Evolutionary conservation across 2,329 filamentous ascomycete genomes (phyloP).

Genomic region (Stachybotrys chlorohalonatus): DNA sequence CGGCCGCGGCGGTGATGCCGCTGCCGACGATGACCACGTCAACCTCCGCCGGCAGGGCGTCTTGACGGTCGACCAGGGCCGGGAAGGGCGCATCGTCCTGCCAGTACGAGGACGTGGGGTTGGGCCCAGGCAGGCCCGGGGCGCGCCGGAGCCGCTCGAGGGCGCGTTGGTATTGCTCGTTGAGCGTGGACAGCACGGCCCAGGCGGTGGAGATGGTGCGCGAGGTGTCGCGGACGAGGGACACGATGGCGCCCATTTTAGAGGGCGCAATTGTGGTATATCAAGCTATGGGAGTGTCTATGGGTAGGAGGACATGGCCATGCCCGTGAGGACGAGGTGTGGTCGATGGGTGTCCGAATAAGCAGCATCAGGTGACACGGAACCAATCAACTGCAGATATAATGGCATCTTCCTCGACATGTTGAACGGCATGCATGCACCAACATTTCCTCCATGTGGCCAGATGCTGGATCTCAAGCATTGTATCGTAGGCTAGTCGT

Average conservation of each 20-base stretch:
- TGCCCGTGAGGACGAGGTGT: too few relatives aligned
- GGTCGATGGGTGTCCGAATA: too few relatives aligned
- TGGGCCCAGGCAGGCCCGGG: constrained; percentile 30
- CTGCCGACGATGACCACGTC: constrained; percentile 46
- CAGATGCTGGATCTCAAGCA: too few relatives aligned
- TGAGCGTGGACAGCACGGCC: constrained; percentile 16
- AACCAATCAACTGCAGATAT: neutral
- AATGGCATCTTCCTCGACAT: neutral
- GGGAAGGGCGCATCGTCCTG: constrained; percentile 32
- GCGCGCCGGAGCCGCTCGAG: constrained; percentile 18
- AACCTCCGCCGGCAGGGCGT: constrained; percentile 23
- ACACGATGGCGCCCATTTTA: constrained; percentile 24
- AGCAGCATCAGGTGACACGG: neutral
- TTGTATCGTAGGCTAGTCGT: too few relatives aligned
- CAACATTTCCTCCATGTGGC: too few relatives aligned
- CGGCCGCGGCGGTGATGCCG: constrained; percentile 38
- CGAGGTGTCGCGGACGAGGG: constrained; percentile 11
- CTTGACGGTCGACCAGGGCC: constrained; percentile 23
- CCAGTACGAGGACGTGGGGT: constrained; percentile 38
- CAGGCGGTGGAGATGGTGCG: constrained; percentile 13
- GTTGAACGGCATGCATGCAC: too few relatives aligned
- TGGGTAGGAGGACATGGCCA: too few relatives aligned
- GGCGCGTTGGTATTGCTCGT: constrained; percentile 15
- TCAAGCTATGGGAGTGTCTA: too few relatives aligned
- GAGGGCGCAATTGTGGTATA: neutral